These are phyloP conservation scores for Lipomyces starkeyi DNA, from an alignment of 805 yeast species.

Conservation along the genomic window DNA sequence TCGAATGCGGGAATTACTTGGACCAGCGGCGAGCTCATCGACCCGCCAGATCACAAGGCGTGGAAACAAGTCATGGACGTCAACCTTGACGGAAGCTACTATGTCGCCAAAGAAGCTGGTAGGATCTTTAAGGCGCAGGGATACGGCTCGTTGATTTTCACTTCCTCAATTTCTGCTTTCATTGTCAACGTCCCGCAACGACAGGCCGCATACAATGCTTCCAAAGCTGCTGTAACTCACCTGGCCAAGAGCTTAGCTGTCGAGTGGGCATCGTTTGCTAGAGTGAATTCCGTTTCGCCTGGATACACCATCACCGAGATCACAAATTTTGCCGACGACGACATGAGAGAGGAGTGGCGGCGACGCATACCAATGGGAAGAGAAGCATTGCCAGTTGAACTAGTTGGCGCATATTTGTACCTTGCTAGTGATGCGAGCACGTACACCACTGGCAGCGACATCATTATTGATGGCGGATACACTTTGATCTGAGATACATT, in stretches of 20 bases:
- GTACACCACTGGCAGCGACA: conserved; percentile 60
- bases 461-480: conserved; percentile 57
- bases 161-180: conserved; percentile 60
- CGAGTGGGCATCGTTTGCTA: conserved; percentile 60
- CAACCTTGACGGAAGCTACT: conserved; percentile 28
- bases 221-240: conserved; percentile 61
- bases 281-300: conserved; percentile 58
- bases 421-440: conserved; percentile 56
- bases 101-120: conserved; percentile 75
- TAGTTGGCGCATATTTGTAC: conserved; percentile 58
- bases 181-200: conserved; percentile 62
- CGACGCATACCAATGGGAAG: conserved; percentile 56
- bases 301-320: conserved; percentile 60
- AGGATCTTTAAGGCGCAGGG: conserved; percentile 20
- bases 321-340: conserved; percentile 55
- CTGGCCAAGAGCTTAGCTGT: conserved; percentile 58
- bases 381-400: conserved; percentile 61
- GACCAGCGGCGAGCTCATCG: conserved; percentile 32
- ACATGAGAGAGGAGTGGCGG: conserved; percentile 58
- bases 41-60: conserved; percentile 25
- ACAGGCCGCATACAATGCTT: conserved; percentile 59
- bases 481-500: conserved; percentile 20
- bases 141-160: conserved; percentile 47
- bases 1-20: conserved; percentile 37
- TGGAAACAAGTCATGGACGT: conserved; percentile 30